phyloP scores from a whole-genome alignment of 805 yeast genomes.

The Candida verbasci region DNA sequence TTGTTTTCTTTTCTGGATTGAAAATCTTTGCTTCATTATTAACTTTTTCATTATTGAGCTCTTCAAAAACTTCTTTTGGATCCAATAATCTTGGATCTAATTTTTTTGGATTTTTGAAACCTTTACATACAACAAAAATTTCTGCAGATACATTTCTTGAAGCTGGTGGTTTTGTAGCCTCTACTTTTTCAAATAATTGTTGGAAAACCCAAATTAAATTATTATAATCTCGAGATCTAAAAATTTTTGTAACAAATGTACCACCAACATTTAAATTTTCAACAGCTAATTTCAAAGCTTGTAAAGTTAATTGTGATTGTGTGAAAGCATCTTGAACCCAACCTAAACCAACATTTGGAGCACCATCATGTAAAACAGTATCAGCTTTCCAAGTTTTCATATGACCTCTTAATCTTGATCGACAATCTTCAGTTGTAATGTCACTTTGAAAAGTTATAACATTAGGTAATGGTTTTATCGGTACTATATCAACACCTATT shows the following conservation, averaged over 20 bases:
- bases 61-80: slow-evolving; percentile 92
- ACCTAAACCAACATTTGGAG: slow-evolving; percentile 99
- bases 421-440: slow-evolving; percentile 96
- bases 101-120: slow-evolving; percentile 94
- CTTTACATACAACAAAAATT: slow-evolving; percentile 94
- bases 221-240: slow-evolving; percentile 98
- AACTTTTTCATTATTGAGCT: slow-evolving; percentile 61
- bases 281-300: slow-evolving; percentile 89
- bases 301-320: slow-evolving; percentile 91
- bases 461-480: slow-evolving; percentile 94
- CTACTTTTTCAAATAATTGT: slow-evolving; percentile 92
- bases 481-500: slow-evolving; percentile 98
- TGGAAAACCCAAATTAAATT: slow-evolving; percentile 96
- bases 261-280: slow-evolving; percentile 92
- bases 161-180: slow-evolving; percentile 98
- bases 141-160: slow-evolving; percentile 99
- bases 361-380: slow-evolving; percentile 98
- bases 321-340: slow-evolving; percentile 99
- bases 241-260: slow-evolving; percentile 91
- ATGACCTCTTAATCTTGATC: slow-evolving; percentile 89
- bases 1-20: slow-evolving; percentile 87
- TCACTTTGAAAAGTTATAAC: slow-evolving; percentile 93
- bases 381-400: slow-evolving; percentile 99
- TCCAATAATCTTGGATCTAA: slow-evolving; percentile 90
- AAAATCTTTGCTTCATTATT: slow-evolving; percentile 87